Base-by-base conservation (phyloP, 2,329 filamentous ascomycete genomes). In the Fusarium siculi region DNA sequence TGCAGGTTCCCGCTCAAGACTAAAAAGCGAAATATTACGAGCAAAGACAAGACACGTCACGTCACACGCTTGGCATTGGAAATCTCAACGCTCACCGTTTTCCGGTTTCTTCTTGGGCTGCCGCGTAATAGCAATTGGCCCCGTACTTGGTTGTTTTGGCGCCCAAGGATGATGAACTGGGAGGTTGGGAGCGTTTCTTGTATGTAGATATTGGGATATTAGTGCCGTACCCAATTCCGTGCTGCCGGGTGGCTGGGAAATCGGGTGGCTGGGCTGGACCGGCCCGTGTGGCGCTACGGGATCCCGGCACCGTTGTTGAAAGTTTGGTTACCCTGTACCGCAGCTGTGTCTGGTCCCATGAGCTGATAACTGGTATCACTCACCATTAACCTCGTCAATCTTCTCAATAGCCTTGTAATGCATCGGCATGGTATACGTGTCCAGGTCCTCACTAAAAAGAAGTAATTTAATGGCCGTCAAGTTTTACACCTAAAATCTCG, bases 121-220 rank as follows among this genome's bases (percentile, higher is more conserved):
- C 63, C 62, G 46, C 57, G 58, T 64, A 64, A 64, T 63, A 50
- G 43, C 55, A 61, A 66, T 54, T 66, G 62, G 62, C 30, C 36
- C 46, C 56, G 19, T 52, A 39, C 55, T 46, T 49, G 40, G 32
- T 46, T 42, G 50, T 39, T 39, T 63, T 68, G 66, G 56, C 55
- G 66, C 55, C 66, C 19, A 39, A 55, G 28, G 39, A 63, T 42
- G 54, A 60, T 60, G n/a, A 55, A 43, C 37, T 47, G 44, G 65
- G 66, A 69, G 66, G 66, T 53, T 69, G 66, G 66, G 57, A 42
- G 30, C 34, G 66, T 68, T 67, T 62, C 63, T 61, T 53, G 55
- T 39, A 43, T 40, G 43, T 14, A n/a, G 39, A 34, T 15, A 19
- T 18, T 16, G 61, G 54, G 21, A 49, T 39, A 19, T 59, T 28